phyloP scores from a whole-genome alignment of 495 filamentous ascomycete genomes.

The Talaromyces adpressus region DNA sequence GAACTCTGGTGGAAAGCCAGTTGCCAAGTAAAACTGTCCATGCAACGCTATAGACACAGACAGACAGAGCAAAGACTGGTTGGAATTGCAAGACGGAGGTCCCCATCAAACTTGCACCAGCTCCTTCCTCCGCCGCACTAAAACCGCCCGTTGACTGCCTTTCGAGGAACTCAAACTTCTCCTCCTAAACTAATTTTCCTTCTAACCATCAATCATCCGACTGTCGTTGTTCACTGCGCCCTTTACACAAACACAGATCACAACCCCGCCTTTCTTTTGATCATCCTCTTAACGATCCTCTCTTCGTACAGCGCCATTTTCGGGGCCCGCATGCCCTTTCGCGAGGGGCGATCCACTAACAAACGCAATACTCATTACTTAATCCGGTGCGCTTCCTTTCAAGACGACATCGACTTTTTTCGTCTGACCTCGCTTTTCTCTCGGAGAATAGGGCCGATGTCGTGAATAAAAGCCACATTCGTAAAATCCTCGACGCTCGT shows the following conservation, averaged over 20 bases:
- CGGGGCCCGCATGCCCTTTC: background rate
- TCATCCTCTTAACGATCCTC: background rate
- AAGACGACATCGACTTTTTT: background rate
- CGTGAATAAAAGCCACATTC: background rate
- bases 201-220: background rate
- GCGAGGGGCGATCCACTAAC: slow-evolving; percentile 4
- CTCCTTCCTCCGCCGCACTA: background rate
- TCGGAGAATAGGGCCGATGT: slow-evolving; percentile 2
- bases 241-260: background rate
- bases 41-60: background rate
- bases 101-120: background rate
- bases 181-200: background rate
- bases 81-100: background rate
- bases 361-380: background rate
- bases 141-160: background rate
- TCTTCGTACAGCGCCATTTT: background rate
- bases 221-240: background rate
- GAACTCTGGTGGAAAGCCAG: no score
- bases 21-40: background rate
- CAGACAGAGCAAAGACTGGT: background rate
- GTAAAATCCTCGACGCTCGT: background rate
- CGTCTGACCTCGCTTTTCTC: background rate
- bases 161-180: background rate
- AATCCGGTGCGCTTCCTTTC: background rate
- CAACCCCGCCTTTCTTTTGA: background rate